phyloP scores from a whole-genome alignment of 2,329 filamentous ascomycete genomes.

The Elsinoe arachidis region DNA sequence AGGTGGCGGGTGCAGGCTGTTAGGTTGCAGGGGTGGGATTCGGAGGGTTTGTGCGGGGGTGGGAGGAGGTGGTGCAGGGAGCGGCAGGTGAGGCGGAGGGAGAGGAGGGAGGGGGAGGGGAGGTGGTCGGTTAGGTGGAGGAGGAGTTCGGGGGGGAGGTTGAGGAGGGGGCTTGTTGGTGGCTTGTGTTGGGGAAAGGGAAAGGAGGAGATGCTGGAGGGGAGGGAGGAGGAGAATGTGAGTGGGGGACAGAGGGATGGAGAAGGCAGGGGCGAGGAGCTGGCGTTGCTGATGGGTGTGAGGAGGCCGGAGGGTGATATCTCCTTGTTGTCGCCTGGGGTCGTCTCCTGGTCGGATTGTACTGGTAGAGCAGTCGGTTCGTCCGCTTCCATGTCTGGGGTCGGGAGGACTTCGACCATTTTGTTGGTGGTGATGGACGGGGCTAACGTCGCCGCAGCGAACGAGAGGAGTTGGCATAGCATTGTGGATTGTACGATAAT shows the following conservation, averaged over 20 bases:
- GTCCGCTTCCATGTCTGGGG: neutral
- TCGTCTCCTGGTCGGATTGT: neutral
- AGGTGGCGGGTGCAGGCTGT: neutral
- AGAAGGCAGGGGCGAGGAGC: neutral
- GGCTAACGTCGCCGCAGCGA: neutral
- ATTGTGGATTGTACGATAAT: neutral
- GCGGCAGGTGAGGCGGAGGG: slow-evolving; percentile 13
- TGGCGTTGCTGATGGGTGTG: neutral
- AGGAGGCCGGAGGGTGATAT: neutral
- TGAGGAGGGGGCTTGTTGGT: neutral
- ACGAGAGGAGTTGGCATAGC: neutral
- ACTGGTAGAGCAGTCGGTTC: neutral
- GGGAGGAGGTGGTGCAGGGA: slow-evolving; percentile 10
- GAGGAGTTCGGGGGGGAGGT: slow-evolving; percentile 15
- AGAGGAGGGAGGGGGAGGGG: slow-evolving; percentile 6
- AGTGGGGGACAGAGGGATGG: neutral
- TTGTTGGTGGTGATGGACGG: neutral
- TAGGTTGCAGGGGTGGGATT: neutral
- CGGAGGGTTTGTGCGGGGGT: neutral
- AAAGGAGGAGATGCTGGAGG: neutral
- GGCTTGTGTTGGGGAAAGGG: neutral
- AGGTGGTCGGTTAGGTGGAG: slow-evolving; percentile 13
- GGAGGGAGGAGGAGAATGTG: neutral
- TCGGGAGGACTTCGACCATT: neutral
- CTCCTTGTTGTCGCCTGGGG: neutral